These are phyloP conservation scores for Tuber magnatum DNA, from an alignment of 495 filamentous ascomycete species.

Conservation along the genomic window DNA sequence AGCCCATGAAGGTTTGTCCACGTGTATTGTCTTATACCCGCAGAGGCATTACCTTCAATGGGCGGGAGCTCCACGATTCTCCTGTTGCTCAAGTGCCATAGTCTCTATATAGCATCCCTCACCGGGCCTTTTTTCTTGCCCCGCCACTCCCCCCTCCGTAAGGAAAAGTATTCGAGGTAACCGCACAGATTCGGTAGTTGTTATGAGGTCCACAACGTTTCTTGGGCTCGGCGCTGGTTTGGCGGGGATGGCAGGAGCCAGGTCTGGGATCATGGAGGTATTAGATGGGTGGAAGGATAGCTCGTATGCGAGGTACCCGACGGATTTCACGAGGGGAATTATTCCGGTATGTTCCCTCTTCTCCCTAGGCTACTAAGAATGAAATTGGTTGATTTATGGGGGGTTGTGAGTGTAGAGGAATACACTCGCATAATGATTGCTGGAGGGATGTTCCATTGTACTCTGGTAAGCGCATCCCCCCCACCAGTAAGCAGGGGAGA, in stretches of 20 bases:
- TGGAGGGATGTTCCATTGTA: constrained; percentile 69
- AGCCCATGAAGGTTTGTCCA: neutral
- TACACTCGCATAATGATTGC: constrained; percentile 85
- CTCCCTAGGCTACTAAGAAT: neutral
- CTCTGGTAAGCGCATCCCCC: constrained; percentile 12
- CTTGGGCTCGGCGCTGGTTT: neutral
- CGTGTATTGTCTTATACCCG: neutral
- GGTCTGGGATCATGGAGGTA: constrained; percentile 25
- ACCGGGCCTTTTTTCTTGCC: neutral
- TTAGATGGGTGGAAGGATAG: constrained; percentile 18
- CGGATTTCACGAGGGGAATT: constrained; percentile 53
- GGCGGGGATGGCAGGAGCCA: neutral
- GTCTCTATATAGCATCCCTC: neutral
- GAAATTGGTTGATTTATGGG: constrained; percentile 20
- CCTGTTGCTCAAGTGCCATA: neutral
- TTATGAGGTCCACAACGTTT: neutral
- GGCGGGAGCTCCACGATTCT: neutral
- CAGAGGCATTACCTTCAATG: neutral
- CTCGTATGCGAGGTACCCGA: constrained; percentile 55
- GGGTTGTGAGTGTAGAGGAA: constrained; percentile 12
- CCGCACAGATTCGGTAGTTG: neutral
- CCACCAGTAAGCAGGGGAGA: neutral
- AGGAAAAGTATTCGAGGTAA: neutral
- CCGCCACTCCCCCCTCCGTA: neutral
- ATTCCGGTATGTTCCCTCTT: constrained; percentile 23